Evolutionary conservation across 1,284 basidiomycete genomes (phyloP).

Genomic region (Leccinum proliferum): DNA sequence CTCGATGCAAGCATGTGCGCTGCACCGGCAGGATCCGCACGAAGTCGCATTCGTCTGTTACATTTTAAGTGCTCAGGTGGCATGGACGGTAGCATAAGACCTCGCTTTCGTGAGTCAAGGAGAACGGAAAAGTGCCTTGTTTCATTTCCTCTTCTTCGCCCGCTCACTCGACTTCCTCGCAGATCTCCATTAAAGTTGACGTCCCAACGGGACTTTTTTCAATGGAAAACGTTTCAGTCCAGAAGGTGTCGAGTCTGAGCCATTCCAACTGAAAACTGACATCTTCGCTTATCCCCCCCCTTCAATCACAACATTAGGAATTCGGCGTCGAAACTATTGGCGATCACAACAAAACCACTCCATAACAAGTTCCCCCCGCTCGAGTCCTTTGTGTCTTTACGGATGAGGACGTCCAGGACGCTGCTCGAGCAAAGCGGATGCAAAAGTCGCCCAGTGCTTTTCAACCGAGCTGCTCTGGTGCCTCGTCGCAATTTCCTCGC

Average conservation of each 20-base stretch:
- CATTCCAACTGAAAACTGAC: constrained; percentile 91
- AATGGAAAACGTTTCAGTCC: constrained; percentile 90
- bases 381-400: constrained; percentile 87
- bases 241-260: constrained; percentile 91
- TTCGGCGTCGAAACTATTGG: constrained; percentile 99
- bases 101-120: constrained; percentile 34
- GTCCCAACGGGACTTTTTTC: constrained; percentile 98
- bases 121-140: constrained; percentile 69
- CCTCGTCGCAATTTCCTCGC: constrained; percentile 31
- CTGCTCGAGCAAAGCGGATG: constrained; percentile 56
- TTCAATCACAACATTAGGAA: constrained; percentile 54
- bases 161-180: constrained; percentile 3
- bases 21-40: too few relatives aligned
- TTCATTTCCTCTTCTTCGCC: neutral
- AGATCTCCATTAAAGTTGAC: constrained; percentile 98
- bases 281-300: neutral
- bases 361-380: constrained; percentile 95
- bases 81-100: too few relatives aligned
- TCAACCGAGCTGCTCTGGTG: constrained; percentile 27
- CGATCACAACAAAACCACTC: constrained; percentile 95
- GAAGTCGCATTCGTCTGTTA: too few relatives aligned
- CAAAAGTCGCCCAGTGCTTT: constrained; percentile 20
- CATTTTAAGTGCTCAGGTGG: too few relatives aligned
- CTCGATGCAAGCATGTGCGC: too few relatives aligned
- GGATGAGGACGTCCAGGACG: constrained; percentile 77